Evolutionary conservation across 2,329 filamentous ascomycete species (phyloP).

Genomic region (Trichoderma asperellum): DNA sequence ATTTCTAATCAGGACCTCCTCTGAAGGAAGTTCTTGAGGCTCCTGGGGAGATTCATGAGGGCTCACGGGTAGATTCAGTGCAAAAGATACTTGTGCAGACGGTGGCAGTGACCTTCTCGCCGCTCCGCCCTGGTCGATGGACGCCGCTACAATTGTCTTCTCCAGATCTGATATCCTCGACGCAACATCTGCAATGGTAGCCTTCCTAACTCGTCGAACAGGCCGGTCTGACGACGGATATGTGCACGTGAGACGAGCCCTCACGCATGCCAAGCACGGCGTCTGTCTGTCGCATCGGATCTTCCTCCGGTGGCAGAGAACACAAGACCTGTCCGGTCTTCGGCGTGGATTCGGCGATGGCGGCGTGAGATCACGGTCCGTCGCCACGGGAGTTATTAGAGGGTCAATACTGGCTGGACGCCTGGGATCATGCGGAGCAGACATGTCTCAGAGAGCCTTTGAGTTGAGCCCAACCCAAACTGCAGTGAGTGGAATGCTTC

Average conservation of each 20-base stretch:
- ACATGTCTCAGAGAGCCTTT: slow-evolving; percentile 20
- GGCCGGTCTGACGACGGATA: slow-evolving; percentile 38
- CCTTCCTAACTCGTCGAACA: slow-evolving; percentile 37
- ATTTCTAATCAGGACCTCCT: slow-evolving; percentile 40
- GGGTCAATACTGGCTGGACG: background rate
- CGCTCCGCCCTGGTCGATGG: slow-evolving; percentile 24
- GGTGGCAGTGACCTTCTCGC: slow-evolving; percentile 5
- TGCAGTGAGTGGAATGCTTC: background rate
- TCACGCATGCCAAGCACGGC: slow-evolving; percentile 70
- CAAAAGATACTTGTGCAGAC: background rate
- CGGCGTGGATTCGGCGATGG: slow-evolving; percentile 27
- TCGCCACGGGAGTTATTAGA: slow-evolving; percentile 10
- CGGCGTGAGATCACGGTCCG: slow-evolving; percentile 21
- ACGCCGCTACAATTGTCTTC: slow-evolving; percentile 35
- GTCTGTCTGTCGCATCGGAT: slow-evolving; percentile 74
- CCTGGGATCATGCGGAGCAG: slow-evolving; percentile 10
- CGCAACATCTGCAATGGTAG: slow-evolving; percentile 42
- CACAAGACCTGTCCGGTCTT: slow-evolving; percentile 41
- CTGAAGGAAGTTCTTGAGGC: slow-evolving; percentile 20
- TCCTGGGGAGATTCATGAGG: slow-evolving; percentile 19
- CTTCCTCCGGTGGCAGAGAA: slow-evolving; percentile 56
- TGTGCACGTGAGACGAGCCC: slow-evolving; percentile 42
- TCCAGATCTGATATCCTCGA: slow-evolving; percentile 44
- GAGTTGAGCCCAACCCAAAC: background rate
- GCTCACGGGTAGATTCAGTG: slow-evolving; percentile 16